These are phyloP conservation scores for Hanseniaspora taiwanica DNA, from an alignment of 805 yeast genomes.

Conservation along the genomic window DNA sequence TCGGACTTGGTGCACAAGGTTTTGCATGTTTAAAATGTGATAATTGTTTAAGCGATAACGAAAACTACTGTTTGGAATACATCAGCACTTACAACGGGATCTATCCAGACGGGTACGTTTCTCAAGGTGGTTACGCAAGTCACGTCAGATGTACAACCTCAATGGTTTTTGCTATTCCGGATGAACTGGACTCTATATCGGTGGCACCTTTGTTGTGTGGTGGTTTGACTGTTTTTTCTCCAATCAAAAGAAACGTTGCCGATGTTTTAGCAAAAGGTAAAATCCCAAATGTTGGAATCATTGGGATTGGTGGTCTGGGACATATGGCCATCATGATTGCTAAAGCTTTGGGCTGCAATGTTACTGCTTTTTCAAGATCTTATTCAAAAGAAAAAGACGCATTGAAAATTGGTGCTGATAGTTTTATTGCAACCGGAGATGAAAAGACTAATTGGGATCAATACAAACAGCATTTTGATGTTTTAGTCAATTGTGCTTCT, in stretches of 20 bases:
- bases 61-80: slow-evolving; percentile 25
- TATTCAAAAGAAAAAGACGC: slow-evolving; percentile 31
- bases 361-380: slow-evolving; percentile 34
- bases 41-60: slow-evolving; percentile 26
- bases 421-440: slow-evolving; percentile 36
- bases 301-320: slow-evolving; percentile 37
- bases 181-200: slow-evolving; percentile 25
- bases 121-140: slow-evolving; percentile 39
- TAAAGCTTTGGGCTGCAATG: slow-evolving; percentile 38
- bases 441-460: slow-evolving; percentile 26
- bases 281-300: slow-evolving; percentile 29
- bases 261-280: slow-evolving; percentile 18
- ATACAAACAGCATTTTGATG: slow-evolving; percentile 25
- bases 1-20: slow-evolving; percentile 37
- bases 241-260: slow-evolving; percentile 22
- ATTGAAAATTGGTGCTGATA: slow-evolving; percentile 30
- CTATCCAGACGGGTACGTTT: slow-evolving; percentile 20
- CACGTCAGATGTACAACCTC: slow-evolving; percentile 32
- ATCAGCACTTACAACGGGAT: slow-evolving; percentile 26
- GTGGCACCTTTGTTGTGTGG: slow-evolving; percentile 48
- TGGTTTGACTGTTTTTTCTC: slow-evolving; percentile 42
- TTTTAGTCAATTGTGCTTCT: slow-evolving; percentile 32
- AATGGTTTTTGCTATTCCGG: slow-evolving; percentile 38
- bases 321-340: slow-evolving; percentile 35
- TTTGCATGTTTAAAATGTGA: slow-evolving; percentile 28